These are phyloP conservation scores for Thelonectria discophora DNA, from an alignment of 2,329 filamentous ascomycete species.

Conservation along the genomic window DNA sequence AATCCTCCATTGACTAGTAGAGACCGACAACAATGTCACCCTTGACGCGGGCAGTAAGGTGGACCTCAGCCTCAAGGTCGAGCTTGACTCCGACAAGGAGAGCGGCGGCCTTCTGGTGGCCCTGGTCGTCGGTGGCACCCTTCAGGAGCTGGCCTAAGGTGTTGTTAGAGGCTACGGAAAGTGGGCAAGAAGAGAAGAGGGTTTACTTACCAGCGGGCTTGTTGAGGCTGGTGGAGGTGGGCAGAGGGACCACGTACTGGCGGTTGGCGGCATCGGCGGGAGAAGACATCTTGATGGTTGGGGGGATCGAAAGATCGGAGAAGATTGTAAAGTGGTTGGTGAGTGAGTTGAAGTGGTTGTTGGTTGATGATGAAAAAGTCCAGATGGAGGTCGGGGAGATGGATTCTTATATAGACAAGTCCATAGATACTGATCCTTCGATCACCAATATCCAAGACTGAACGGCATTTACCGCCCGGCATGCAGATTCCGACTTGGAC, in stretches of 20 bases:
- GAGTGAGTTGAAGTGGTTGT: conserved; percentile 30
- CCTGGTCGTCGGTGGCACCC: conserved; percentile 64
- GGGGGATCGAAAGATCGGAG: conserved; percentile 22
- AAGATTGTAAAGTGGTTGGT: conserved; percentile 28
- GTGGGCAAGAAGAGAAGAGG: conserved; percentile 26
- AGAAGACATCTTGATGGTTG: conserved; percentile 40
- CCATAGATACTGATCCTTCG: not conserved
- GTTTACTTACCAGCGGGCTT: conserved; percentile 44
- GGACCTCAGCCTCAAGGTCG: conserved; percentile 69
- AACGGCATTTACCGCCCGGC: not conserved
- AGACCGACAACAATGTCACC: conserved; percentile 66
- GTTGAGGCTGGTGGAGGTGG: conserved; percentile 48
- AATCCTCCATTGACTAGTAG: conserved; percentile 31
- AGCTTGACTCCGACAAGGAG: conserved; percentile 70
- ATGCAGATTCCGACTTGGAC: not conserved
- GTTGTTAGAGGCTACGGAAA: conserved; percentile 12
- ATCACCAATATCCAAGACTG: not conserved
- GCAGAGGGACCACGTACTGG: conserved; percentile 42
- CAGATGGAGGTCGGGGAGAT: not conserved
- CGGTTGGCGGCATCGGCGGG: conserved; percentile 14
- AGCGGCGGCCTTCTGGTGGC: conserved; percentile 65
- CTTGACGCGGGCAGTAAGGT: conserved; percentile 66
- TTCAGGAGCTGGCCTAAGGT: conserved; percentile 61
- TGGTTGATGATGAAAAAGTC: conserved; percentile 7
- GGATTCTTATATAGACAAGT: not conserved